Evolutionary conservation across 306 rosid species (phyloP), one percentile per base, ranked within the genome.

Genomic region (Cyclanthera cordifolia): DNA sequence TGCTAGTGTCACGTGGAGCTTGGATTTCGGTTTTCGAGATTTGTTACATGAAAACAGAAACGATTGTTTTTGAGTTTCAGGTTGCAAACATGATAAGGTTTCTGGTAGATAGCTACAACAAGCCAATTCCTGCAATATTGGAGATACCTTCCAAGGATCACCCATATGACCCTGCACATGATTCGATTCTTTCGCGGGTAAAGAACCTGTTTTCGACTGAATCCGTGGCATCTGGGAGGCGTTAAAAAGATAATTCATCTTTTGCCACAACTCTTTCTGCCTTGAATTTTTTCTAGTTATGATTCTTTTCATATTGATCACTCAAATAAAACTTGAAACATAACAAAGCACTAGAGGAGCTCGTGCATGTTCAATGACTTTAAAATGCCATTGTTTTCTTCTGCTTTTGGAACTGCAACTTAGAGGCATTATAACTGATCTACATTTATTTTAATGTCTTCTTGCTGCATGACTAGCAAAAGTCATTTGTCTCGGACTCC

Each of bases 141-240:
- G 99, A 93, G 80, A 93, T 93, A 73, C 97, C 96, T 39, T 93
- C 99, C 21, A 90, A 90, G 77, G 94, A 93, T 74, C 99, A 90
- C 69, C 96, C 99, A 1, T 93, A 93, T 55, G 99, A 93, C 73
- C 97, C 95, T 16, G 43, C 99, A 2, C 94, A 90, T 57, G 95
- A 93, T 81, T 93, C 95, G 7, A 88, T 93, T 82, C 96, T 93
- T 49, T 90, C 99, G 0, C 85, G 95, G 69, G 95, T 93, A 30
- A 90, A 88, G 85, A 83, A 87, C 79, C 95, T 93, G 82, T 90
- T 93, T 79, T 73, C 81, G 74, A 13, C 88, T 4, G 99, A 93
- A 78, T 93, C 95, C 1, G 99, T 90, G 79, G 96, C 98, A 41
- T 86, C 88, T 3, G 95, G 73, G 14, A 84, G 95, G 75, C 96